Evolutionary conservation across 2,329 filamentous ascomycete genomes (phyloP), one percentile per base, ranked within the genome.

Genomic region (Paradendryphiella salina): DNA sequence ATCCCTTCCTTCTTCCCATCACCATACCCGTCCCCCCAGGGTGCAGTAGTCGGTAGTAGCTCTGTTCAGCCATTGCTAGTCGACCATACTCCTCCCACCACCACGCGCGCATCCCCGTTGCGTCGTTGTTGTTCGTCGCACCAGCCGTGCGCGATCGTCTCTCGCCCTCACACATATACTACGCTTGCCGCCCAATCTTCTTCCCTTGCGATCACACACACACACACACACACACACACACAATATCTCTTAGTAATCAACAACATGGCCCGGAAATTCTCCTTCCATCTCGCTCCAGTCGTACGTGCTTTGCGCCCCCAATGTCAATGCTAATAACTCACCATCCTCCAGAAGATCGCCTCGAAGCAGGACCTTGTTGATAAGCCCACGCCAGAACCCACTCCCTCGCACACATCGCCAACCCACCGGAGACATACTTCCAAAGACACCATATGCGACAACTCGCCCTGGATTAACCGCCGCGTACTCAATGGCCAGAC

Each of bases 241-340:
- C 10, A 26, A n/a, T 34, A 23, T 31, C 33, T 11, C 26, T 10
- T 43, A 10, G 31, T 35, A 47, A 48, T 40, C 32, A 38, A 44
- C 56, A 54, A 40, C 47, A 76, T 75, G 73, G 73, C 73, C 63
- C 70, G 73, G 41, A 77, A 77, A 60, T 77, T 78, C 55, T 73
- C 74, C 46, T 74, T 77, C 64, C 73, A 73, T 50, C 59, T 76
- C 47, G 71, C 73, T 49, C 73, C 73, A 41, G 66, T 76, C 40
- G 74, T 77, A 63, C 49, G 73, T 64, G 31, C 38, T 35, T n/a
- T 20, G 13, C 37, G 44, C 14, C 40, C 26, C 5, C 32, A 5
- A 13, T 29, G 37, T 33, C 5, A 13, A 11, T 23, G 32, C 31
- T 26, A 14, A 23, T 23, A 31, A 13, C 51, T 50, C 40, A 41